These are phyloP conservation scores for Whalleya microplaca DNA, from an alignment of 2,329 filamentous ascomycete species.

Conservation along the genomic window DNA sequence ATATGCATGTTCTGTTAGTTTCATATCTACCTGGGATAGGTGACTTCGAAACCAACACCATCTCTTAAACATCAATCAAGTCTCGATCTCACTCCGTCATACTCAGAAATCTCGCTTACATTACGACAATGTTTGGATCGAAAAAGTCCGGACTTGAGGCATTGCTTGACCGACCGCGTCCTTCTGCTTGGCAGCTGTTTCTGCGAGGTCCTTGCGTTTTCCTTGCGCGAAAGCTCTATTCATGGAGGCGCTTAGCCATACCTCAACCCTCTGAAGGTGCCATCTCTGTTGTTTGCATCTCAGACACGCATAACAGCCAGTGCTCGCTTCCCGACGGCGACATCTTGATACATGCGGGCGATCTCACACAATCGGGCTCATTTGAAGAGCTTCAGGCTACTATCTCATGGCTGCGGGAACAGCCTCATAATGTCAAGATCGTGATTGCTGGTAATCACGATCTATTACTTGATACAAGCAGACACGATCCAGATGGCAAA, in stretches of 20 bases:
- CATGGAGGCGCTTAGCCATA: constrained; percentile 11
- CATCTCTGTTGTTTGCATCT: constrained; percentile 45
- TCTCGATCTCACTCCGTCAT: neutral
- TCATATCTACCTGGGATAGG: neutral
- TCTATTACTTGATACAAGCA: constrained; percentile 35
- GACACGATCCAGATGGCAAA: constrained; percentile 23
- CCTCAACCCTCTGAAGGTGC: constrained; percentile 12
- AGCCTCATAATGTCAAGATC: constrained; percentile 48
- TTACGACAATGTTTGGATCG: neutral
- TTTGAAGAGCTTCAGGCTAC: constrained; percentile 43
- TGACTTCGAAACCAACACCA: neutral
- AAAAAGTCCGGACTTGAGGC: constrained; percentile 12
- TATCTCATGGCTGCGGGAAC: constrained; percentile 46
- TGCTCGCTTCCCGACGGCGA: constrained; percentile 46
- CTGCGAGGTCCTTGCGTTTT: constrained; percentile 16
- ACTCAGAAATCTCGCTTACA: neutral
- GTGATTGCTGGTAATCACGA: constrained; percentile 54
- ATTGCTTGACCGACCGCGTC: constrained; percentile 16
- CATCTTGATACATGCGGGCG: constrained; percentile 52
- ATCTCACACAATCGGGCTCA: constrained; percentile 50
- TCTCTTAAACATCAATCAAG: neutral
- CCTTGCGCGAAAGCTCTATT: constrained; percentile 17
- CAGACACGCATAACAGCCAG: constrained; percentile 48
- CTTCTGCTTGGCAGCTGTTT: constrained; percentile 21
- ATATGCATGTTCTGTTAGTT: neutral